A percentile compares a stretch with the other conserved stretches of the same genome.
Evolutionary conservation across 441 rosid species (phyloP).

Genomic region (Adansonia rubrostipa): DNA sequence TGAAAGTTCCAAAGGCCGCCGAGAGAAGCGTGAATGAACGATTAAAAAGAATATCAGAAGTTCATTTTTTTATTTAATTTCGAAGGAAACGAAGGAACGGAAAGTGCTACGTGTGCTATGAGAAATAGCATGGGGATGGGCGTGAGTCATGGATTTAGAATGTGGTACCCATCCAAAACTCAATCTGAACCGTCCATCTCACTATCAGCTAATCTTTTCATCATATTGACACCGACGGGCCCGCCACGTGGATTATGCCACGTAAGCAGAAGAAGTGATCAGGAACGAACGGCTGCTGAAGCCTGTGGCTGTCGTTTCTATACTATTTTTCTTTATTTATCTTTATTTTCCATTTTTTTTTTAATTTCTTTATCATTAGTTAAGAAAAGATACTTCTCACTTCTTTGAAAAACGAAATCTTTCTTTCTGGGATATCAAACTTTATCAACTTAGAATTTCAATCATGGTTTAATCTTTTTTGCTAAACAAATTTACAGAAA

Average conservation of each 20-base stretch:
- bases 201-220: background rate
- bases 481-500: too few relatives aligned
- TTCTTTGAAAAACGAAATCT: too few relatives aligned
- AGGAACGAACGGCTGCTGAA: constrained; percentile 25
- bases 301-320: too few relatives aligned
- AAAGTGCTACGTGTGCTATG: constrained; percentile 35
- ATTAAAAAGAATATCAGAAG: background rate
- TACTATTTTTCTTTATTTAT: too few relatives aligned
- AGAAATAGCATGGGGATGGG: constrained; percentile 37
- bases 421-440: too few relatives aligned
- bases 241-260: constrained; percentile 15
- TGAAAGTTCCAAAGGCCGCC: constrained; percentile 23
- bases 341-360: too few relatives aligned
- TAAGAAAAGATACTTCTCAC: too few relatives aligned
- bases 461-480: too few relatives aligned
- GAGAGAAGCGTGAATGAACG: constrained; percentile 25
- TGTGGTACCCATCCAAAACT: constrained; percentile 24
- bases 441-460: too few relatives aligned
- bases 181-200: constrained; percentile 30
- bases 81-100: background rate
- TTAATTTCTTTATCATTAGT: too few relatives aligned
- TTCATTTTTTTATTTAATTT: background rate
- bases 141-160: background rate
- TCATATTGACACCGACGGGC: background rate
- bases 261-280: constrained; percentile 1